Evolutionary conservation across 169 alveolate species (phyloP), one percentile per base, ranked within the genome.

Genomic region (Blepharisma undulans): DNA sequence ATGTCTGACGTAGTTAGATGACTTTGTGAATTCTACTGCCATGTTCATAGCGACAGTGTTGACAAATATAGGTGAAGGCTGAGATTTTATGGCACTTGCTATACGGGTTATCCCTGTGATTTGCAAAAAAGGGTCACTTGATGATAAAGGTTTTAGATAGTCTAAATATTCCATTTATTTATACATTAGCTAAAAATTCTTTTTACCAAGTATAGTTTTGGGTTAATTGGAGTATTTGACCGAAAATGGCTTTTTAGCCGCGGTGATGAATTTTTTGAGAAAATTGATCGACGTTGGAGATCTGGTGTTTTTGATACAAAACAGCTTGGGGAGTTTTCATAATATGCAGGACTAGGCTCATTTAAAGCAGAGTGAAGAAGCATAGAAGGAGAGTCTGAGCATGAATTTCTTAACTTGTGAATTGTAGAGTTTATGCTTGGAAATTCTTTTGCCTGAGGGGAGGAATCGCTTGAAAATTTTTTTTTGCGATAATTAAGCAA

Each of bases 11-110:
- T 30, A 19, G 34, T 82, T 82, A 1, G 89, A 82, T 2, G 76
- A 72, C 22, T 60, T 72, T 32, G 89, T 82, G 34, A 82, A 82
- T 82, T 82, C 89, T 22, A 82, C 89, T 21, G 89, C 89, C 89
- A 82, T 82, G 29, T 22, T 82, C 29, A 82, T 82, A 22, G 89
- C 89, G 77, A 82, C 29, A 21, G 89, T 82, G 78, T 82, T 82
- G 34, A 82, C 89, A n/a, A 82, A 74, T 21, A 82, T 82, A 22
- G 76, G 36, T 22, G 89, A 36, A 36, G 89, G 89, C 29, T 82
- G 74, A 21, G 33, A 27, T 60, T 82, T 82, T 21, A 82, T n/a
- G 8, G 27, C 27, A 29, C 77, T n/a, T n/a, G 60, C 34, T 0
- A 82, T 82, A 48, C 89, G 74, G 21, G 89, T 21, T 21, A 82